Base-by-base conservation (phyloP, 202 grass and related monocot species). In the Setaria italica region DNA sequence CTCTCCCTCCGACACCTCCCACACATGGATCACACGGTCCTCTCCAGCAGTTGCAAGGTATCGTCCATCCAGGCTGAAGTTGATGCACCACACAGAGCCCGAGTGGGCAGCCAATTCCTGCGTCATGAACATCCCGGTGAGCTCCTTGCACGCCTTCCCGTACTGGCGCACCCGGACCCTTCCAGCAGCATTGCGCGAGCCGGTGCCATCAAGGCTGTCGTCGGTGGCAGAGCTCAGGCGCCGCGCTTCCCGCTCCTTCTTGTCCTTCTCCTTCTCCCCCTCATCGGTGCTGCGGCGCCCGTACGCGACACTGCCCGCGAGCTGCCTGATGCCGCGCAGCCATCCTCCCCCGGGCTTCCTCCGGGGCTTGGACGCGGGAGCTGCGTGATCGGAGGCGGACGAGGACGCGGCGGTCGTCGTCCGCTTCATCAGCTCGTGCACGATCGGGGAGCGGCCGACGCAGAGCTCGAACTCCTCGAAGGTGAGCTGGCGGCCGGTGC, bases 361-460 rank as follows among this genome's bases (percentile, higher is more conserved):
- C 42, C 91, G 89, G 6, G 90, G 82, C 79, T 81, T 99, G 64
- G 81, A 76, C 39, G 68, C 59, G 4, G 80, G 67, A 2, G 80
- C 34, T 3, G 70, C 65, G 48, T 70, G 69, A 11, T 77, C 77
- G 16, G 81, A 82, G 56, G 77, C 35, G 33, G 87, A 83, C 55
- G 85, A 58, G 37, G 88, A 86, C 42, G 78, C 25, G 39, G 84
- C 19, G 19, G 87, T 87, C 0, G 81, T 90, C 6, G 86, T 39
- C 29, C 93, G 93, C 56, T 94, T 87, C 93, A 99, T 94, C 50
- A 99, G 97, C 85, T 99, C 97, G 75, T 94, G 92, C 4, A 99
- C 97, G 75, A 99, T 96, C 21, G 97, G 97, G 45, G 97, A 96
- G 74, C 91, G 93, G 47, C 97, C 93, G 34, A 99, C 81, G 86